phyloP scores from a whole-genome alignment of 345 rosid species.

The Gynandropsis gynandra region DNA sequence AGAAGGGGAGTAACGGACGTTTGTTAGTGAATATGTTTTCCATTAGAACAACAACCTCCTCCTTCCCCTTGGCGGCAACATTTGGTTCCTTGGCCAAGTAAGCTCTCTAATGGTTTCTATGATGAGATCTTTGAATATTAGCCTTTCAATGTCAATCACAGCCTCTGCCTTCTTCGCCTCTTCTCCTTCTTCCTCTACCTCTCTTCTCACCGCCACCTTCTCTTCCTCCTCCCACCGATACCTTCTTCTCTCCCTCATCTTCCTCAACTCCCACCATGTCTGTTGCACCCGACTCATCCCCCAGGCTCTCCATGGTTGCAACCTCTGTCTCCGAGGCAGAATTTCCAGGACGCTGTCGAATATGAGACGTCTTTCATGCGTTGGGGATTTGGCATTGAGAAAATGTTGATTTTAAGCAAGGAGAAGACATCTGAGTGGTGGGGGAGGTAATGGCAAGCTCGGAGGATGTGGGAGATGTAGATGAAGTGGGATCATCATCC shows the following conservation, averaged over 20 bases:
- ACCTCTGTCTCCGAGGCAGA: conserved; percentile 36
- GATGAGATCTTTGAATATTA: conserved; percentile 75
- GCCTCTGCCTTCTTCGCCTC: conserved; percentile 64
- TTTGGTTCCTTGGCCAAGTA: no score
- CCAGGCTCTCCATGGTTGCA: conserved; percentile 50
- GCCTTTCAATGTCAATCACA: conserved; percentile 67
- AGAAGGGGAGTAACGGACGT: no score
- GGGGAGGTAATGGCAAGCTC: conserved; percentile 46
- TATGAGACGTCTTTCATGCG: conserved; percentile 52
- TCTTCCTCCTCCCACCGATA: conserved; percentile 23
- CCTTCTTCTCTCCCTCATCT: conserved; percentile 49
- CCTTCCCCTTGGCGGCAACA: no score
- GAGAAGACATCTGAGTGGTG: conserved; percentile 52
- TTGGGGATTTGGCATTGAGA: conserved; percentile 52
- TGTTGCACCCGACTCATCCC: conserved; percentile 35
- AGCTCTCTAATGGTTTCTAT: no score
- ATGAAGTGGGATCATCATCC: conserved; percentile 48
- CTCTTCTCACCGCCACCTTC: conserved; percentile 60
- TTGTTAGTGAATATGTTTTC: no score
- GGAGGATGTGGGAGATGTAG: conserved; percentile 67
- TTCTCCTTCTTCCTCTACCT: conserved; percentile 51
- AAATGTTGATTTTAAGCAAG: conserved; percentile 66
- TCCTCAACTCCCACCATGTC: conserved; percentile 61
- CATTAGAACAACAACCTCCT: no score
- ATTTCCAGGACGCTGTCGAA: conserved; percentile 67